phyloP scores from a whole-genome alignment of 257 asterid genomes.

The Solanum dulcamara region DNA sequence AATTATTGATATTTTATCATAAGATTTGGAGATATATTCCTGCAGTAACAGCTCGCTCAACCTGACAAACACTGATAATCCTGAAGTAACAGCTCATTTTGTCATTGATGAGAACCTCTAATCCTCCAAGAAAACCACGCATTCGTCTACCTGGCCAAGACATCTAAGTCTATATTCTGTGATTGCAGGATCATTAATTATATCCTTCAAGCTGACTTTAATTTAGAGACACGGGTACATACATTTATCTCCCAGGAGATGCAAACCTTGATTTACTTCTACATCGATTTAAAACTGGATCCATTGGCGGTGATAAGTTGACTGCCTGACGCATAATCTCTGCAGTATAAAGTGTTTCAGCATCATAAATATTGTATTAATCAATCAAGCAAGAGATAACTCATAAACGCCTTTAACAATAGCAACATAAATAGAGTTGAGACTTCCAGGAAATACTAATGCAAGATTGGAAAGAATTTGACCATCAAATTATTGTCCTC shows the following conservation, averaged over 20 bases:
- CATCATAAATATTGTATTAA: background rate
- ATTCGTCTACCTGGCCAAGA: background rate
- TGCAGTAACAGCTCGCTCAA: background rate
- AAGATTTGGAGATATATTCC: background rate
- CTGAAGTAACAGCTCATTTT: background rate
- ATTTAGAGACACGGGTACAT: background rate
- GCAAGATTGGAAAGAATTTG: background rate
- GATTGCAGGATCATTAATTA: background rate
- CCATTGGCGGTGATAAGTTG: conserved; percentile 78
- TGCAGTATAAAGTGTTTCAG: conserved; percentile 17
- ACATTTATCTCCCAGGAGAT: conserved; percentile 40
- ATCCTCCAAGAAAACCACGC: background rate
- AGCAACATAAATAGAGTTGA: background rate
- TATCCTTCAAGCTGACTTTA: background rate
- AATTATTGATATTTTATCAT: background rate
- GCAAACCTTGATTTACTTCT: conserved; percentile 59
- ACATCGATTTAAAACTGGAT: conserved; percentile 36
- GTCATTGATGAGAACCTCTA: background rate
- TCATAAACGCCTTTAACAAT: background rate
- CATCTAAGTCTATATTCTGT: background rate
- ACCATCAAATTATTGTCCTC: background rate
- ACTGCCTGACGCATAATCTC: conserved; percentile 86
- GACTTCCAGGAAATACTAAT: background rate
- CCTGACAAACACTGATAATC: background rate
- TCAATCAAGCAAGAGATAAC: background rate